These are phyloP conservation scores for Pterulicium gracile DNA, from an alignment of 1,284 basidiomycete species.

Conservation along the genomic window DNA sequence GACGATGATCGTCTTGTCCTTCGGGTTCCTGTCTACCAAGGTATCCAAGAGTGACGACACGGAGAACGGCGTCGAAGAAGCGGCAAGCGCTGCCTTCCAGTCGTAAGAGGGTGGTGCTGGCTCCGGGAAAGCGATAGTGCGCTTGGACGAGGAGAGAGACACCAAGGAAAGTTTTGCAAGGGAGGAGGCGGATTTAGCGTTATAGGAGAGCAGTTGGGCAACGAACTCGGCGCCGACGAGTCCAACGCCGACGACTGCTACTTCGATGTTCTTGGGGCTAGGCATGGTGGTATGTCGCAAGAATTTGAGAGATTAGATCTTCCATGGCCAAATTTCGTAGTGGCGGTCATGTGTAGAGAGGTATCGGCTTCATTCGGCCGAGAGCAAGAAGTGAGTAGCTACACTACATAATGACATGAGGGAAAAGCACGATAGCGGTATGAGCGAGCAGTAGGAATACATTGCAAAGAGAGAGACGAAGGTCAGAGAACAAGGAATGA, in stretches of 20 bases:
- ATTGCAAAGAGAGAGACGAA: neutral
- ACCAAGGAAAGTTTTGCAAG: constrained; percentile 47
- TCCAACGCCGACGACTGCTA: constrained; percentile 80
- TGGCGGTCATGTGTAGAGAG: too few species aligned
- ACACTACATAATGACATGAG: neutral
- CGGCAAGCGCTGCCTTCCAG: constrained; percentile 39
- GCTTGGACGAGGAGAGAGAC: constrained; percentile 70
- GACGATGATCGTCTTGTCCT: constrained; percentile 42
- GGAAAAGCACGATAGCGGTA: neutral
- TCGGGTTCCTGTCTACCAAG: constrained; percentile 12
- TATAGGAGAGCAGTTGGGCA: constrained; percentile 57
- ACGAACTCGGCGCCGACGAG: constrained; percentile 84
- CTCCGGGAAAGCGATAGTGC: constrained; percentile 48
- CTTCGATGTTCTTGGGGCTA: constrained; percentile 25
- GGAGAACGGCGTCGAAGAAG: constrained; percentile 30
- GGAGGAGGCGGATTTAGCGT: constrained; percentile 1
- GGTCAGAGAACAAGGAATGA: neutral
- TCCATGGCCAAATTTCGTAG: too few species aligned
- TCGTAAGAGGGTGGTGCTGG: constrained; percentile 24
- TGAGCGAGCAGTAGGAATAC: neutral
- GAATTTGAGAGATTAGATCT: too few species aligned
- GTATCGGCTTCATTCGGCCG: too few species aligned
- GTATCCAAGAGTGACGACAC: constrained; percentile 22
- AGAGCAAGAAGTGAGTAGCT: neutral
- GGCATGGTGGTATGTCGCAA: neutral